Evolutionary conservation across 2,329 filamentous ascomycete species (phyloP), one percentile per base, ranked within the genome.

Genomic region (Hyphodiscus sp.): DNA sequence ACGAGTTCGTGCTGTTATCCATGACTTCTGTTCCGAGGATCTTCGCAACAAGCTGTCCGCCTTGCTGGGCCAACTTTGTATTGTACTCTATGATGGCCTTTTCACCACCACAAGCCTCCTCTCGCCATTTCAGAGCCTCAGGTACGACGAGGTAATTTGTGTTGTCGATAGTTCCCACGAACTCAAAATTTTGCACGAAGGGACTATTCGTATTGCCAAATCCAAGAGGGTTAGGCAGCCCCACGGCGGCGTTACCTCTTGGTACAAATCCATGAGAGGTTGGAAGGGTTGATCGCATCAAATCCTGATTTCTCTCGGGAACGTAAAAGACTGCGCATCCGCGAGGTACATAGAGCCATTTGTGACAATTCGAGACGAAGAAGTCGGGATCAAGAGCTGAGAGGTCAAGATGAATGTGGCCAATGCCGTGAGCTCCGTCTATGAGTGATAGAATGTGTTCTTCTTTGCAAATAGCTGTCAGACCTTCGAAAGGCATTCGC

Each of bases 391-490:
- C 80, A 2, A 91, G 72, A 3, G 71, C 68, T 0, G 67, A 59
- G 15, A 96, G 71, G 68, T 95, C 81, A 8, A 96, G 69, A 1
- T 79, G 75, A 8, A 96, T 77, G 70, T 94, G 86, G 1, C 92
- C 92, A 20, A 95, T 73, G 1, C 86, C 86, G 70, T 97, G 92
- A 0, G 92, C 92, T 16, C 82, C 91, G 67, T 97, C 92, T 15
- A 67, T 41, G 19, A 89, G 73, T 62, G 86, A 91, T 51, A 92
- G 66, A 2, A 96, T 73, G 0, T 79, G 81, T 20, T 85, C 73
- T 53, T 85, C 78, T 45, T 76, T 78, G 68, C 91, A 96, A 0
- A 80, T 76, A 8, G 70, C 68, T 1, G 80, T 77, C 53, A 96
- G 71, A 1, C 69, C 70, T 67, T 91, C 83, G 70, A 88, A 96